Conservation (phyloP, 108 stramenopile species). For the Epithemia pelagica region DNA sequence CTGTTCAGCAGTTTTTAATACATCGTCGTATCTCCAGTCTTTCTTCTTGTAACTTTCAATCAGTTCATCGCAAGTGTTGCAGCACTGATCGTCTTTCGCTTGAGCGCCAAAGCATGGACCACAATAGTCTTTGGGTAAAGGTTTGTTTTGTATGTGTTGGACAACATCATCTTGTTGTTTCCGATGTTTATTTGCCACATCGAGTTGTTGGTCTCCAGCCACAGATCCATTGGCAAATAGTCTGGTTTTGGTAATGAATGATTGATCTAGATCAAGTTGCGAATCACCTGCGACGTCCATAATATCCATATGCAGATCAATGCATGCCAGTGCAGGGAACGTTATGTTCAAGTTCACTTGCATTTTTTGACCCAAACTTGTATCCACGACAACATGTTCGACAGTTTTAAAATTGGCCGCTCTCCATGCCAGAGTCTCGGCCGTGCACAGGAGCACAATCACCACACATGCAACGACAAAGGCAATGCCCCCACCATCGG, state of each 20-base stretch:
- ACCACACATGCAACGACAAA: conserved; percentile 47
- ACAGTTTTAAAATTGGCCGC: conserved; percentile 34
- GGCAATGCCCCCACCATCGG: conserved; percentile 55
- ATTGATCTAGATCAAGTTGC: conserved; percentile 87
- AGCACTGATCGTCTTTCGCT: conserved; percentile 64
- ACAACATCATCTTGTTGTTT: conserved; percentile 36
- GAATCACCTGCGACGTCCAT: conserved; percentile 99
- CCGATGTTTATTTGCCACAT: conserved; percentile 22
- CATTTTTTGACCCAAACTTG: conserved; percentile 80
- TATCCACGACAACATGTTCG: conserved; percentile 72
- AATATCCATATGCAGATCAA: conserved; percentile 93
- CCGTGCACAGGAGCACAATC: conserved; percentile 45
- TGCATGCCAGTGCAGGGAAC: conserved; percentile 90
- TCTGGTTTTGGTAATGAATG: conserved; percentile 50
- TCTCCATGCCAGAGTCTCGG: conserved; percentile 50
- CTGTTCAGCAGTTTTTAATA: conserved; percentile 79
- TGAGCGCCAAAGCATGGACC: conserved; percentile 95
- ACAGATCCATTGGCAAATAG: conserved; percentile 18
- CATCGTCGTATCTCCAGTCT: conserved; percentile 66
- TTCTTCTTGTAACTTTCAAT: conserved; percentile 65
- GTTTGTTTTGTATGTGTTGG: conserved; percentile 27
- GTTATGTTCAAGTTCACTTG: conserved; percentile 92
- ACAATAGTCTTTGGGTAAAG: conserved; percentile 80
- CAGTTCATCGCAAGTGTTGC: conserved; percentile 84
- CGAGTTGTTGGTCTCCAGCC: conserved; percentile 25